phyloP scores from a whole-genome alignment of 1,139 yeast genomes.

The Candida sp. region DNA sequence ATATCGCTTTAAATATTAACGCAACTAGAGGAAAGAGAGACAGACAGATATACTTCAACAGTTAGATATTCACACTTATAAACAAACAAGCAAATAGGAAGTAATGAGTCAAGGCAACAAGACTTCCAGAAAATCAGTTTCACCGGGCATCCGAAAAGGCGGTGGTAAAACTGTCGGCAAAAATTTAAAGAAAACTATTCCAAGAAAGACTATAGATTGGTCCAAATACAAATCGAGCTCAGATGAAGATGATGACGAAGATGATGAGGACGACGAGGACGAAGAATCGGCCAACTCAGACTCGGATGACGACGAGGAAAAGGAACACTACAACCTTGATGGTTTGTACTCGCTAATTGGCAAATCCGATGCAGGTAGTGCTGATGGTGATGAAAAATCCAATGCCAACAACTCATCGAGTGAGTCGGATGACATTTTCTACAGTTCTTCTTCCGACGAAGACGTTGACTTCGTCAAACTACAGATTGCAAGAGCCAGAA shows the following conservation, averaged over 20 bases:
- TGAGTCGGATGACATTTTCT: constrained; percentile 28
- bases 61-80: neutral
- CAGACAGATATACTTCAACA: constrained; percentile 2
- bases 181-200: constrained; percentile 31
- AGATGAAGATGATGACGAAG: constrained; percentile 17
- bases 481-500: constrained; percentile 59
- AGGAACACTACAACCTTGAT: constrained; percentile 17
- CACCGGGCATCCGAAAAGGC: constrained; percentile 1
- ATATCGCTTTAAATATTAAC: constrained; percentile 9
- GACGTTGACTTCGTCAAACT: constrained; percentile 73
- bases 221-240: constrained; percentile 14
- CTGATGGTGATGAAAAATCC: constrained; percentile 19
- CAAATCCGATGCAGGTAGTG: constrained; percentile 12
- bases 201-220: constrained; percentile 31
- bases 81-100: too few relatives aligned
- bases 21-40: too few relatives aligned
- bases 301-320: constrained; percentile 20
- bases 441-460: constrained; percentile 50
- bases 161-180: constrained; percentile 30
- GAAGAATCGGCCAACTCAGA: constrained; percentile 32
- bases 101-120: constrained; percentile 5
- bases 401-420: constrained; percentile 14
- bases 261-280: constrained; percentile 25
- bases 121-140: constrained; percentile 19
- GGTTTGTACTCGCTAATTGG: constrained; percentile 26